phyloP scores from a whole-genome alignment of 345 rosid species.

The Acer negundo region DNA sequence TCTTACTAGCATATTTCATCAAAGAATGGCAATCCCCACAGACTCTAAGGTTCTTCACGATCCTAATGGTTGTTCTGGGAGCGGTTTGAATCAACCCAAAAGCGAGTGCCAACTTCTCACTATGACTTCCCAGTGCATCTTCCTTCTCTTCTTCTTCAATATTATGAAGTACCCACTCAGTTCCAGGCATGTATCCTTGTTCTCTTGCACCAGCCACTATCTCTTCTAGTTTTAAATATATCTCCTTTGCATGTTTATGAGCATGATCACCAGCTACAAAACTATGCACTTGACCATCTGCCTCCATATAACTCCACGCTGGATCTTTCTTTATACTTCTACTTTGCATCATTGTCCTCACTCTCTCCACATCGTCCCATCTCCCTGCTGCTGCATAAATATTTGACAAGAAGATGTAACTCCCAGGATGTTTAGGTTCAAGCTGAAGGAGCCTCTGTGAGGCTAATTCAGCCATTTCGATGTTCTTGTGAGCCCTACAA shows the following conservation, averaged over 20 bases:
- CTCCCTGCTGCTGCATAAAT: slow-evolving; percentile 43
- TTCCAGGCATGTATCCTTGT: slow-evolving; percentile 57
- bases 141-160: slow-evolving; percentile 75
- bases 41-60: slow-evolving; percentile 56
- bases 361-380: slow-evolving; percentile 46
- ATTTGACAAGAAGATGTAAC: slow-evolving; percentile 54
- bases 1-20: slow-evolving; percentile 54
- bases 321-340: slow-evolving; percentile 40
- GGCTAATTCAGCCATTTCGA: slow-evolving; percentile 43
- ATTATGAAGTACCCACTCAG: slow-evolving; percentile 62
- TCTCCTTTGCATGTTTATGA: slow-evolving; percentile 41
- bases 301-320: slow-evolving; percentile 60
- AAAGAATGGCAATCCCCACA: slow-evolving; percentile 75
- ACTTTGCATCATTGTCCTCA: slow-evolving; percentile 34
- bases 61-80: slow-evolving; percentile 48
- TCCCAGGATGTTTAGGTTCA: slow-evolving; percentile 56
- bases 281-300: slow-evolving; percentile 47
- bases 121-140: slow-evolving; percentile 51
- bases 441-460: slow-evolving; percentile 46
- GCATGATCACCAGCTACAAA: slow-evolving; percentile 52
- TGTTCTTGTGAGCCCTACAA: slow-evolving; percentile 51
- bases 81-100: slow-evolving; percentile 50
- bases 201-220: slow-evolving; percentile 38
- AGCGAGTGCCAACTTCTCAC: slow-evolving; percentile 70
- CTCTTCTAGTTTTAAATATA: slow-evolving; percentile 47